Base-by-base conservation (phyloP, 2,329 filamentous ascomycete genomes). In the Nemania serpens region DNA sequence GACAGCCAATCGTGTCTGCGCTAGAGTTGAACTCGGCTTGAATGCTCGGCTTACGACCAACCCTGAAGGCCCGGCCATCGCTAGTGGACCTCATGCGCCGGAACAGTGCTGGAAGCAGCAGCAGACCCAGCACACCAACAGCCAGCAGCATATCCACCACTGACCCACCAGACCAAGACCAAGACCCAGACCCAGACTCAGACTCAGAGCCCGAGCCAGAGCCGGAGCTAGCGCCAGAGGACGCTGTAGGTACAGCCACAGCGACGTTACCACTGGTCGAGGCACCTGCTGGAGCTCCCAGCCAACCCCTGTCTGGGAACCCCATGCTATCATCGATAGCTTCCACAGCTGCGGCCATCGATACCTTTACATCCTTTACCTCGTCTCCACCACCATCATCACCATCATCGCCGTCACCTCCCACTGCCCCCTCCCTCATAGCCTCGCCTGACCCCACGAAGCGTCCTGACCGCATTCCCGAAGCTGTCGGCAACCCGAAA, bases 61-160 rank as follows among this genome's bases (percentile, higher is more conserved):
- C 75, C 62, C 75, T 84, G 66, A 80, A 77, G 80, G 78, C 80
- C 69, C 78, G 81, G 75, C 81, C 79, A 68, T 84, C 81, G 64
- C 74, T 84, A 67, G 78, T 84, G 73, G 82, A 84, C 63, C 76
- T 84, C 62, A 74, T 80, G 61, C 75, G 66, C 70, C 67, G 67
- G 64, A 69, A 64, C 65, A 48, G 45, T 11, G n/a, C 13, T 34
- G 25, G 45, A 13, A 29, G 15, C 25, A 64, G 43, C 33, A 59
- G 49, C 60, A 65, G 65, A 36, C 55, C 59, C 55, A 58, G 56
- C 62, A 59, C 58, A 57, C 64, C 61, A 6, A 36, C 61, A 20
- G 39, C 59, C 17, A 33, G 63, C 36, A 69, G 65, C 18, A 56
- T 61, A 56, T 58, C 66, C 62, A 70, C 65, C 11, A 17, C 47